A percentile compares a stretch with the other conserved stretches of the same genome.
phyloP scores from a whole-genome alignment of 805 yeast genomes.

The Schwanniomyces pseudopolymorphus region DNA sequence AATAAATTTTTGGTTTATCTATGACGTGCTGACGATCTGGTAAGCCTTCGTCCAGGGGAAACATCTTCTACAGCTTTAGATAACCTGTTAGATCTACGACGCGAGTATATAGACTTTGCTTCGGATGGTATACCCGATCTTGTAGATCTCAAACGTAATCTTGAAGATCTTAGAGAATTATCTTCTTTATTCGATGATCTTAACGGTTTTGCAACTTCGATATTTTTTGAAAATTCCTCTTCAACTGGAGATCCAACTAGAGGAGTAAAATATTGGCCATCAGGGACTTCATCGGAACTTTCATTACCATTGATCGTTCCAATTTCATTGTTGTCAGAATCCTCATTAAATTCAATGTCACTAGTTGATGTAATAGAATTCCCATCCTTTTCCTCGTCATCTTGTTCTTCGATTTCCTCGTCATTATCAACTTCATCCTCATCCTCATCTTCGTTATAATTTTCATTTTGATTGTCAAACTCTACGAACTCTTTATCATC shows the following conservation, averaged over 20 bases:
- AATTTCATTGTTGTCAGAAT: background rate
- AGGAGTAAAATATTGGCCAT: background rate
- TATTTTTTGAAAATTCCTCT: background rate
- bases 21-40: background rate
- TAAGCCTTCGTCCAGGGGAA: background rate
- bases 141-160: background rate
- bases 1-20: background rate
- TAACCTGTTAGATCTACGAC: background rate
- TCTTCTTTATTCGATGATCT: no score
- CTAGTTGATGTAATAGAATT: background rate
- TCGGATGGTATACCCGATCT: background rate
- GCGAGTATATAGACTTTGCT: background rate
- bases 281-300: background rate
- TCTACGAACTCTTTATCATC: slow-evolving; percentile 16
- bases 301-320: background rate
- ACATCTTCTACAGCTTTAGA: background rate
- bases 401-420: slow-evolving; percentile 12
- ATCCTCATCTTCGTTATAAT: slow-evolving; percentile 18
- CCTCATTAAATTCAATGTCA: background rate
- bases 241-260: background rate
- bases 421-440: slow-evolving; percentile 14
- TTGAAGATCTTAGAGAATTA: background rate
- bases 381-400: slow-evolving; percentile 11
- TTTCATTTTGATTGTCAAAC: slow-evolving; percentile 12
- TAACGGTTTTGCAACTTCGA: background rate